phyloP scores from a whole-genome alignment of 352 stramenopile genomes.

The Pythium myriotylum region DNA sequence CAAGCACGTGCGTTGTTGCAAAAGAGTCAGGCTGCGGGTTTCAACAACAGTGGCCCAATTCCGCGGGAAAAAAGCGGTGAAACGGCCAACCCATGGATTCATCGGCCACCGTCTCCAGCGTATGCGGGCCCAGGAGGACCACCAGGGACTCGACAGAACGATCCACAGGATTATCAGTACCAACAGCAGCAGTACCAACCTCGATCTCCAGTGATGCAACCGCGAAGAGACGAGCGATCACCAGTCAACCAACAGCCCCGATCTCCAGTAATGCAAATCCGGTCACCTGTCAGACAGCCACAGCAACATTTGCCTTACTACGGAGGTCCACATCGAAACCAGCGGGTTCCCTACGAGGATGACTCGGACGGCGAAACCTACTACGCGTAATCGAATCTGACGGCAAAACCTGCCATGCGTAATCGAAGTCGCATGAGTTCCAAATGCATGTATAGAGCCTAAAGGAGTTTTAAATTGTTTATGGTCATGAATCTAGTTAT shows the following conservation, averaged over 20 bases:
- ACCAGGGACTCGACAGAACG: neutral
- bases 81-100: slow-evolving; percentile 17
- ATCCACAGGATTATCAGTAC: slow-evolving; percentile 6
- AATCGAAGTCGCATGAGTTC: neutral
- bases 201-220: slow-evolving; percentile 10
- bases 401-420: slow-evolving; percentile 17
- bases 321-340: neutral
- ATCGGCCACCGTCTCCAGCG: slow-evolving; percentile 10
- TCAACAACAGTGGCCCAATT: slow-evolving; percentile 10
- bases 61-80: slow-evolving; percentile 8
- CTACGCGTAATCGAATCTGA: slow-evolving; percentile 18
- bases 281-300: slow-evolving; percentile 7
- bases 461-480: slow-evolving; percentile 1
- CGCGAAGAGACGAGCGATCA: slow-evolving; percentile 2
- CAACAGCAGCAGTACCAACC: slow-evolving; percentile 8
- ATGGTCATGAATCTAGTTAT: slow-evolving; percentile 19
- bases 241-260: slow-evolving; percentile 2
- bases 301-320: slow-evolving; percentile 4
- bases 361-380: slow-evolving; percentile 18
- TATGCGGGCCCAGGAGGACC: slow-evolving; percentile 5
- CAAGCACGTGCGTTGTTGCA: slow-evolving; percentile 20
- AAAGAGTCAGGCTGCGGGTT: slow-evolving; percentile 20
- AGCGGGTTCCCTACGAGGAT: slow-evolving; percentile 2
- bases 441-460: neutral
- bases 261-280: neutral